Evolutionary conservation across 2,329 filamentous ascomycete species (phyloP), one percentile per base, ranked within the genome.

Genomic region (Stromatinia cepivora): DNA sequence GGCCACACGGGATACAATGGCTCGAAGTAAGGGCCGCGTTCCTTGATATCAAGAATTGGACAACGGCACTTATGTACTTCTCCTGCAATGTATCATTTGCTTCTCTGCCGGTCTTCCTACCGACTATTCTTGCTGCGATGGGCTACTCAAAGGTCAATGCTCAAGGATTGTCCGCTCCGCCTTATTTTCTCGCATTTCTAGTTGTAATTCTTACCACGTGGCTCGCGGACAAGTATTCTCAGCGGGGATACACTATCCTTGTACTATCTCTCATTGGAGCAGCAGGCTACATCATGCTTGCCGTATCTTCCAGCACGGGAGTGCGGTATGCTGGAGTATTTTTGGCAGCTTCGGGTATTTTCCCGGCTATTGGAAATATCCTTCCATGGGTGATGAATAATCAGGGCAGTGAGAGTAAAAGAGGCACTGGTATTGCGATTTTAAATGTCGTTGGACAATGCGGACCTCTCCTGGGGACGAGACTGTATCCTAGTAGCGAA

Each of bases 321-420:
- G 78, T 81, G 45, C 81, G 83, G n/a, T 86, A 86, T 70, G 77
- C 81, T 0, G 82, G 81, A 4, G 81, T 84, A 1, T 86, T 82
- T 69, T 74, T 86, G 75, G 86, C 87, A 8, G 85, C 87, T 0
- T 83, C 82, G 2, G 88, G 88, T 13, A 85, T 92, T 31, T 89
- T 92, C 58, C 87, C 89, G 0, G 86, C 85, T 74, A 88, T 92
- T 53, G 87, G 87, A 6, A 91, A 92, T 72, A 89, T 90, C 11
- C 84, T 93, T 50, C 89, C 90, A 0, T 91, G 90, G 78, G 89
- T 90, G 1, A 78, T 90, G 5, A 88, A 91, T 77, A 92, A 92
- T 76, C 88, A 91, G 77, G 88, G 89, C 15, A 87, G 82, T 56
- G 88, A 90, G 75, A 89, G 88, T 4, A 87, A 90, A 63, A 84